These are phyloP conservation scores for Boletus pseudopeckii DNA, from an alignment of 768 basidiomycete species.

Conservation along the genomic window DNA sequence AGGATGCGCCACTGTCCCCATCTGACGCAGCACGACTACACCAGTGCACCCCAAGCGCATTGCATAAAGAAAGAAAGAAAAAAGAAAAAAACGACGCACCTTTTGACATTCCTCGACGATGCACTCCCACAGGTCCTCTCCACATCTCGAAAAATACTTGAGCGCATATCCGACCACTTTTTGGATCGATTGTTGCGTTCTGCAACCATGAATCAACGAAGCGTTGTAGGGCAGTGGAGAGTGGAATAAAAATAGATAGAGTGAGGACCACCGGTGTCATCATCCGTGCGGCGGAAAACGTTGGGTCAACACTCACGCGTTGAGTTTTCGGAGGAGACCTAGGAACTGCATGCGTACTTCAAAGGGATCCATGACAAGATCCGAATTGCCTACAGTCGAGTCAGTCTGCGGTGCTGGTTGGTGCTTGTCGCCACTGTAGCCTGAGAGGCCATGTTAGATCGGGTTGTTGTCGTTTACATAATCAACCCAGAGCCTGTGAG, in stretches of 20 bases:
- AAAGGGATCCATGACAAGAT: conserved; percentile 46
- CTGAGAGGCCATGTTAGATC: too few species aligned
- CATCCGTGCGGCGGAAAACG: not conserved
- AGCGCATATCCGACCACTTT: conserved; percentile 83
- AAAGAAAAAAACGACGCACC: conserved; percentile 35
- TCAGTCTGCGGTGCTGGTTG: not conserved
- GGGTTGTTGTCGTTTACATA: too few species aligned
- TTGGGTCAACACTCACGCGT: conserved; percentile 44
- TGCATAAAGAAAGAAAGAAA: too few species aligned
- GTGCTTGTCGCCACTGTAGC: too few species aligned
- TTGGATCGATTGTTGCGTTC: conserved; percentile 85
- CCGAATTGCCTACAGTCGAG: not conserved
- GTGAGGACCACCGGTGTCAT: not conserved
- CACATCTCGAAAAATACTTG: conserved; percentile 79
- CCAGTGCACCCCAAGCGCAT: not conserved
- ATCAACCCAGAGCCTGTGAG: too few species aligned
- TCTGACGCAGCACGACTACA: not conserved
- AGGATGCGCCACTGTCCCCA: not conserved
- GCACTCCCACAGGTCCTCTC: conserved; percentile 93
- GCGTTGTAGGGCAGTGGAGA: not conserved
- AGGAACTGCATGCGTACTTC: conserved; percentile 77
- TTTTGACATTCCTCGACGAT: conserved; percentile 88
- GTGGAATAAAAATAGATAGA: not conserved
- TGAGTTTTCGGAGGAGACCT: conserved; percentile 54
- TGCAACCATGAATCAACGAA: conserved; percentile 23